These are phyloP conservation scores for Wallacemonas sp. DNA, from an alignment of 208 protist species.

Conservation along the genomic window DNA sequence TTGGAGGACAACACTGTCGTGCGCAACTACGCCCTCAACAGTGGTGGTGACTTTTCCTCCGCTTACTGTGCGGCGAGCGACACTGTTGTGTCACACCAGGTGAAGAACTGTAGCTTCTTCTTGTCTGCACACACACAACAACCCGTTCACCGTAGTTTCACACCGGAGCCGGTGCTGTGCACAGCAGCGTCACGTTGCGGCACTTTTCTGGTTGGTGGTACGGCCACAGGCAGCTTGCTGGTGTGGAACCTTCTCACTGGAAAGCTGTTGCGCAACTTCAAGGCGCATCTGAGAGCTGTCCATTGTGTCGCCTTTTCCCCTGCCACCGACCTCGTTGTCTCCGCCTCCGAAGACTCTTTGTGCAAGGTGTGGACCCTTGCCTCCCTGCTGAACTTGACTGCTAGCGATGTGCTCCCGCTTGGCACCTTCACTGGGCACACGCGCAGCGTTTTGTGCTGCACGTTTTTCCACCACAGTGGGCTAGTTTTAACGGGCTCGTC, in stretches of 20 bases:
- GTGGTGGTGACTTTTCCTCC: conserved; percentile 25
- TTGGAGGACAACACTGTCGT: conserved; percentile 42
- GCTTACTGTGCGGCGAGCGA: conserved; percentile 42
- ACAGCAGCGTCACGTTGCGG: conserved; percentile 55
- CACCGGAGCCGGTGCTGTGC: conserved; percentile 49
- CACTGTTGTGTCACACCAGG: conserved; percentile 47
- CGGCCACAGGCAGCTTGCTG: conserved; percentile 50
- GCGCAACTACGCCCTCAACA: conserved; percentile 45
- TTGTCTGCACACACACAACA: conserved; percentile 66
- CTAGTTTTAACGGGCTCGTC: conserved; percentile 64
- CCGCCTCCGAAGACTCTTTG: conserved; percentile 71
- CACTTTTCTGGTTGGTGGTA: conserved; percentile 64
- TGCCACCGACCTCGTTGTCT: conserved; percentile 60
- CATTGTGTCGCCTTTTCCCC: conserved; percentile 52
- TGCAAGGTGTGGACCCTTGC: conserved; percentile 73
- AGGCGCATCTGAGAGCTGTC: conserved; percentile 55
- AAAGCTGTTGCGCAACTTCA: conserved; percentile 60
- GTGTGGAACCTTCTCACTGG: conserved; percentile 73
- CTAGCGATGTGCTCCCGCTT: conserved; percentile 21
- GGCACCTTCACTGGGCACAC: conserved; percentile 72
- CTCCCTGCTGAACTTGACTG: conserved; percentile 24
- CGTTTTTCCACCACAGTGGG: conserved; percentile 45
- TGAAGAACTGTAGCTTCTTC: conserved; percentile 50
- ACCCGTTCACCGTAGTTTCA: conserved; percentile 69
- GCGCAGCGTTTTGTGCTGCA: conserved; percentile 53